Percentiles rank a stretch among this genome's conserved stretches.
phyloP scores from a whole-genome alignment of 1,139 yeast genomes.

The Diutina siamensis region DNA sequence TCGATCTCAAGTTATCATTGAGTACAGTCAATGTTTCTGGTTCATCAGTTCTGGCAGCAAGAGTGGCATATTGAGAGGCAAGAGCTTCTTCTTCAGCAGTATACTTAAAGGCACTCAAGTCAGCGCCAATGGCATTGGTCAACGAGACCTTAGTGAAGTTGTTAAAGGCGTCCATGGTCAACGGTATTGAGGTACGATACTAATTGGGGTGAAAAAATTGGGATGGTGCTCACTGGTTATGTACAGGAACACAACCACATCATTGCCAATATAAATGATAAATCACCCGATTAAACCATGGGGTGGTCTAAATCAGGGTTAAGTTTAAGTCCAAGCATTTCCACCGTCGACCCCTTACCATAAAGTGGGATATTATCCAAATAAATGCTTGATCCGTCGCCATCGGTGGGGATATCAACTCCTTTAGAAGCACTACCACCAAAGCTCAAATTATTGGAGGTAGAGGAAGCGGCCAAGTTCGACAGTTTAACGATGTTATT shows the following conservation, averaged over 20 bases:
- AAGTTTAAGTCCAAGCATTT: conserved; percentile 21
- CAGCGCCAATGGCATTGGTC: background rate
- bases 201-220: background rate
- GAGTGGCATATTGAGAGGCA: conserved; percentile 69
- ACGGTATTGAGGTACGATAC: too few species aligned
- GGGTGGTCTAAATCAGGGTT: conserved; percentile 13
- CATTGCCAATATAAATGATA: background rate
- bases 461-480: background rate
- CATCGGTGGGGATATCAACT: conserved; percentile 10
- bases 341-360: conserved; percentile 31
- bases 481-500: conserved; percentile 14
- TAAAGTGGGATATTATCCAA: conserved; percentile 29
- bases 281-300: background rate
- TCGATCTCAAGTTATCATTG: conserved; percentile 56
- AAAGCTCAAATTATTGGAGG: background rate
- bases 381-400: conserved; percentile 16
- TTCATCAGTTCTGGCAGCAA: conserved; percentile 39
- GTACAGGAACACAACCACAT: background rate
- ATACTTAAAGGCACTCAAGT: conserved; percentile 5
- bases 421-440: background rate
- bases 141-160: conserved; percentile 11
- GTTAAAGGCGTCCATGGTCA: conserved; percentile 3
- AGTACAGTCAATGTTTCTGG: conserved; percentile 48
- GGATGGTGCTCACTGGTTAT: background rate
- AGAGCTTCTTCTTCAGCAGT: conserved; percentile 53